phyloP scores from a whole-genome alignment of 2,329 filamentous ascomycete species.

The Aspergillus sclerotialis region DNA sequence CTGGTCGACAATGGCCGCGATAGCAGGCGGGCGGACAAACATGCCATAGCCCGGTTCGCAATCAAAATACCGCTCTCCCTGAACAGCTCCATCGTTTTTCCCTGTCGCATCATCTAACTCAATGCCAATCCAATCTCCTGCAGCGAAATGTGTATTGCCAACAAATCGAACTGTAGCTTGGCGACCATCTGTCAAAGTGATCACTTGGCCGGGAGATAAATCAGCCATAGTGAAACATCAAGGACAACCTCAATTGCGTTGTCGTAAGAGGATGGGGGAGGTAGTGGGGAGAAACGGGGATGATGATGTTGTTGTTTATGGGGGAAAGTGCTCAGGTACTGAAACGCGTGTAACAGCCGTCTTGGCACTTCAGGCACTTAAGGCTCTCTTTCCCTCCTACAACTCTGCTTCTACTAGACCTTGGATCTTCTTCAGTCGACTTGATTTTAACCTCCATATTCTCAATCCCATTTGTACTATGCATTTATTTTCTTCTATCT shows the following conservation, averaged over 20 bases:
- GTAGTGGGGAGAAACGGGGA: slow-evolving; percentile 3
- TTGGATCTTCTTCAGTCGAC: no score
- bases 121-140: slow-evolving; percentile 81
- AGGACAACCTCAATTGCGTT: slow-evolving; percentile 4
- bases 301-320: slow-evolving; percentile 11
- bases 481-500: no score
- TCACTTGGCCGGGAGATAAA: slow-evolving; percentile 56
- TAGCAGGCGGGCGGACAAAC: slow-evolving; percentile 71
- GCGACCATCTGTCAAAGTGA: slow-evolving; percentile 73
- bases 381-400: no score
- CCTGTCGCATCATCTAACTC: slow-evolving; percentile 75
- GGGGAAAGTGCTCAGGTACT: slow-evolving; percentile 8
- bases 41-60: slow-evolving; percentile 67
- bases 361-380: no score
- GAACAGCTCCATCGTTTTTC: slow-evolving; percentile 90
- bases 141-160: slow-evolving; percentile 71
- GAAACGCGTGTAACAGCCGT: neutral
- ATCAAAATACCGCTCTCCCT: slow-evolving; percentile 82
- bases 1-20: slow-evolving; percentile 48
- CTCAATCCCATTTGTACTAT: no score
- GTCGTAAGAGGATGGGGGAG: slow-evolving; percentile 3
- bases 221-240: slow-evolving; percentile 24
- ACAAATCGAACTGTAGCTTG: slow-evolving; percentile 73
- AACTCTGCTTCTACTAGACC: no score
- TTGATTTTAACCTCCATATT: no score